Percentiles rank a stretch among this genome's conserved stretches.
Evolutionary conservation across 2,329 filamentous ascomycete genomes (phyloP).

Genomic region (Calycina herbarum): DNA sequence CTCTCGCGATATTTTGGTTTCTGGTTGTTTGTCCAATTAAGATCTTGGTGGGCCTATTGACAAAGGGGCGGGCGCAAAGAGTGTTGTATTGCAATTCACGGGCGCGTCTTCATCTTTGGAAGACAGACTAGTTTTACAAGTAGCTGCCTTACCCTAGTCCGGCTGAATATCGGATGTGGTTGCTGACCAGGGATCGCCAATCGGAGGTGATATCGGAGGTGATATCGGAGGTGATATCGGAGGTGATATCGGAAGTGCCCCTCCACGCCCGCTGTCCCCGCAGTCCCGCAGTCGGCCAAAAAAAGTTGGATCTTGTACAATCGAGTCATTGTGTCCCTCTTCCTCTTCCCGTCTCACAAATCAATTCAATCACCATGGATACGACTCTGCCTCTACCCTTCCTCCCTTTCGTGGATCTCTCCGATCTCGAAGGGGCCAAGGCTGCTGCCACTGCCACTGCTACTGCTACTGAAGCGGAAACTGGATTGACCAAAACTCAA

Average conservation of each 20-base stretch:
- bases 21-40: not conserved
- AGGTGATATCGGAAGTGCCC: slow-evolving; percentile 4
- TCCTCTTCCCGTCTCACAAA: slow-evolving; percentile 8
- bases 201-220: not conserved
- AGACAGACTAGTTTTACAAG: not conserved
- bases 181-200: not conserved
- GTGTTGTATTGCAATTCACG: not conserved
- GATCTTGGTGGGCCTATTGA: not conserved
- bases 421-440: slow-evolving; percentile 41
- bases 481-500: slow-evolving; percentile 57
- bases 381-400: slow-evolving; percentile 64
- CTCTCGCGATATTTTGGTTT: not conserved
- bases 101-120: not conserved
- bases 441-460: slow-evolving; percentile 30
- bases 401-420: slow-evolving; percentile 55
- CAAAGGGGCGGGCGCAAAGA: slow-evolving; percentile 1
- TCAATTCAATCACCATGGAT: slow-evolving; percentile 51
- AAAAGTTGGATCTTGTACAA: slow-evolving; percentile 19
- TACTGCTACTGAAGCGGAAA: slow-evolving; percentile 43
- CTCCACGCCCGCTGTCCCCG: not conserved
- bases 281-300: slow-evolving; percentile 14
- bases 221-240: too few species aligned
- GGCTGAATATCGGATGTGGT: not conserved
- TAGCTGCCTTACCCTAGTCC: not conserved
- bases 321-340: slow-evolving; percentile 13